These are phyloP conservation scores for Agrostemma githago DNA, from an alignment of 148 eudicot species.

Conservation along the genomic window DNA sequence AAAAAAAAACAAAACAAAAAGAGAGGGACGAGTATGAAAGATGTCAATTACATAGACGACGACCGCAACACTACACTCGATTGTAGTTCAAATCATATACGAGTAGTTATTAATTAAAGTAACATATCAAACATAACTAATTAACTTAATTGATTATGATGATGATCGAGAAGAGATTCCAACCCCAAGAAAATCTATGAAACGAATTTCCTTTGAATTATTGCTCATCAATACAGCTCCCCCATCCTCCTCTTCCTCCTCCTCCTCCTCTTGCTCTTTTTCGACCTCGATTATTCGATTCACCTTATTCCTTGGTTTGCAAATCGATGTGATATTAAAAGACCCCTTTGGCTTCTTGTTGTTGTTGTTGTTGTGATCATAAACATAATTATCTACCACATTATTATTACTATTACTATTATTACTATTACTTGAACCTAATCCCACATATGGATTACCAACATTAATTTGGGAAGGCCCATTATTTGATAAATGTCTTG, in stretches of 20 bases:
- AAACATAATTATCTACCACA: constrained; percentile 10
- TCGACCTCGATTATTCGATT: constrained; percentile 10
- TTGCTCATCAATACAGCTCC: neutral
- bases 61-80: neutral
- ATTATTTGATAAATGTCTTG: constrained; percentile 11
- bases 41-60: neutral
- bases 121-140: constrained; percentile 2
- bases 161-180: constrained; percentile 52
- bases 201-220: constrained; percentile 37
- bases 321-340: neutral
- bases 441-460: constrained; percentile 2
- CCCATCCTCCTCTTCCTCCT: constrained; percentile 7
- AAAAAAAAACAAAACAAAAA: constrained; percentile 26
- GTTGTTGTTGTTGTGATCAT: constrained; percentile 6
- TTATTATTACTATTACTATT: neutral
- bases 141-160: neutral
- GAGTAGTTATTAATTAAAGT: neutral
- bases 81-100: neutral
- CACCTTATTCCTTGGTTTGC: constrained; percentile 1
- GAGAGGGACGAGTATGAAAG: neutral
- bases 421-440: neutral
- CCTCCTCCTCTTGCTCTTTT: constrained; percentile 10
- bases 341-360: no score
- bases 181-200: constrained; percentile 90
- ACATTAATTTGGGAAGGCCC: constrained; percentile 14